These are phyloP conservation scores for Ophiostoma ips DNA, from an alignment of 2,329 filamentous ascomycete genomes.

Conservation along the genomic window DNA sequence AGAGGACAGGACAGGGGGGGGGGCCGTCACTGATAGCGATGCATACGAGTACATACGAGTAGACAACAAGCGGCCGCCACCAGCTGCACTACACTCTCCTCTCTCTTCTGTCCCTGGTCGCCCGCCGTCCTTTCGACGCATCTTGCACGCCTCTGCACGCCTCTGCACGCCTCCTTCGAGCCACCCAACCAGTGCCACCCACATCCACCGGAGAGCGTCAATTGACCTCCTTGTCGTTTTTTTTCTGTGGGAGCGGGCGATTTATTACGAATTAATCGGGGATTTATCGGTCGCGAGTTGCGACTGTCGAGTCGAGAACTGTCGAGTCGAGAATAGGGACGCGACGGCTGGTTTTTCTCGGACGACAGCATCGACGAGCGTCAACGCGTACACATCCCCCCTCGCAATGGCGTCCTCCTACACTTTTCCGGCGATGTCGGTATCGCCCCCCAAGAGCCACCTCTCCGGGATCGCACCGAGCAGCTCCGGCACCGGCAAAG, in stretches of 20 bases:
- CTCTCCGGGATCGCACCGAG: constrained; percentile 21
- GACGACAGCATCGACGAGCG: background rate
- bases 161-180: background rate
- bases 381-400: background rate
- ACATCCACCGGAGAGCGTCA: too few relatives aligned
- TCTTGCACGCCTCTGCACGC: too few relatives aligned
- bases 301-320: too few relatives aligned
- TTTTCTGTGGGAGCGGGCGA: too few relatives aligned
- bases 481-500: constrained; percentile 20
- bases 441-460: constrained; percentile 31
- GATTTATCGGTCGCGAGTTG: too few relatives aligned
- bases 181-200: too few relatives aligned
- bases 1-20: background rate
- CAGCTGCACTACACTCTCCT: background rate
- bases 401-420: constrained; percentile 36
- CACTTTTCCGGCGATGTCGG: constrained; percentile 33
- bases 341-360: too few relatives aligned
- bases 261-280: too few relatives aligned
- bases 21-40: too few relatives aligned
- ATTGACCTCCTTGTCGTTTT: too few relatives aligned
- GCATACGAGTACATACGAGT: too few relatives aligned
- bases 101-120: background rate
- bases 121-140: background rate
- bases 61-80: background rate
- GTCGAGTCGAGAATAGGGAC: too few relatives aligned